phyloP scores from a whole-genome alignment of 306 rosid genomes.

The Prunus mira region DNA sequence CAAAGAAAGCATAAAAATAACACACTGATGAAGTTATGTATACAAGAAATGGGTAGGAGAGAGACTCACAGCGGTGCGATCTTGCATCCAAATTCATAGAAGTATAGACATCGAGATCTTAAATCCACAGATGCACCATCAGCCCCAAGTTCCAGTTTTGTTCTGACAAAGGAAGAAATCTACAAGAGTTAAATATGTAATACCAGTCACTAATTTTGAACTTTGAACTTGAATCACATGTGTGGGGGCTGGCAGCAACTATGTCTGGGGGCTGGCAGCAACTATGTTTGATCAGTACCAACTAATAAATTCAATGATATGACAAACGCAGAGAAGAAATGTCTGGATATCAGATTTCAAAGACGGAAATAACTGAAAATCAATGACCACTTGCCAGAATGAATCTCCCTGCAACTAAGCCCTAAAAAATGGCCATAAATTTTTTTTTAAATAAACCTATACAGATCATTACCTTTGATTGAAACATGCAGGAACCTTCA shows the following conservation, averaged over 20 bases:
- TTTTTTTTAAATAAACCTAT: background rate
- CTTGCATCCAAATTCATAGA: slow-evolving; percentile 97
- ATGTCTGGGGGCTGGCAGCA: no score
- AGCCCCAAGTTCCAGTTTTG: slow-evolving; percentile 88
- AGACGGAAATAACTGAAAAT: background rate
- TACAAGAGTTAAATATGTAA: background rate
- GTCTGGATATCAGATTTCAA: background rate
- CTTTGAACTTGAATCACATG: slow-evolving; percentile 11
- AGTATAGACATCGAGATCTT: slow-evolving; percentile 74
- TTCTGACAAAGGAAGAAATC: slow-evolving; percentile 37
- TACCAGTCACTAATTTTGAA: background rate
- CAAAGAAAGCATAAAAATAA: background rate
- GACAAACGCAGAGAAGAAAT: background rate
- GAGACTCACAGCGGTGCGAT: slow-evolving; percentile 77
- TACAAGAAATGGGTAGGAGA: slow-evolving; percentile 2
- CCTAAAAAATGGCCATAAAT: slow-evolving; percentile 2
- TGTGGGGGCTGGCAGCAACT: no score
- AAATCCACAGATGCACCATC: slow-evolving; percentile 78
- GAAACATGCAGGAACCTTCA: slow-evolving; percentile 71
- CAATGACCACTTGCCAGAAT: background rate
- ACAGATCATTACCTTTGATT: slow-evolving; percentile 61
- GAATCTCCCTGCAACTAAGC: background rate
- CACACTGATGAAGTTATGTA: background rate
- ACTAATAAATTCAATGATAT: no score
- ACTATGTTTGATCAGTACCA: no score